Evolutionary conservation across 2,329 filamentous ascomycete species (phyloP), one percentile per base, ranked within the genome.

Genomic region (Verticillium longisporum): DNA sequence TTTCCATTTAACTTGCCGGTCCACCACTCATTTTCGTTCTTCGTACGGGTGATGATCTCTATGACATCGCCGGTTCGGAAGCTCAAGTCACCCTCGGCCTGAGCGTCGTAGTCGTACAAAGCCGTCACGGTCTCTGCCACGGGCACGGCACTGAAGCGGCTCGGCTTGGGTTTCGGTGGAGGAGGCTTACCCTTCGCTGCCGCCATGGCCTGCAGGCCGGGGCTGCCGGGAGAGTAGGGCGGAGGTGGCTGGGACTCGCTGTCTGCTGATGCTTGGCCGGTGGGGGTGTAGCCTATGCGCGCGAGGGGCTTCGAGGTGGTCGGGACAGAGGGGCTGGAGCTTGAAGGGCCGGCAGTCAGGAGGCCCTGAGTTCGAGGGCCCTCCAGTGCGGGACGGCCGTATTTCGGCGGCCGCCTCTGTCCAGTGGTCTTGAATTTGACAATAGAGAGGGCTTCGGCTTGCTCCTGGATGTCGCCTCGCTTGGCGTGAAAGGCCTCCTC

Each of bases 11-110:
- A 72, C 72, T 86, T 90, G 41, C 95, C 95, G 9, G 83, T 88
- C 95, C 95, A 99, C 95, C 95, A 99, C 75, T 99, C 95, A 68
- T 99, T 98, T 58, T 91, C 88, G 69, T 97, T 97, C 64, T 84
- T 82, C n/a, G 92, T 96, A 67, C 91, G 84, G 63, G 82, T 83
- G 2, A 95, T 74, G 67, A 99, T 93, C 74, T 98, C 93, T 69
- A 99, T 98, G 4, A 89, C 78, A 64, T 99, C 95, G 5, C 94
- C 93, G 0, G 91, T 87, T 18, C 83, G 84, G 77, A 99, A 99
- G 69, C 91, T 96, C 64, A 99, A 78, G 72, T 99, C 95, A 3
- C 93, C 93, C 65, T 96, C 92, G 1, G 94, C 93, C 73, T 98
- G 93, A 6, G 95, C 95, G 64, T 96, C 91, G 71, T 96, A 99